Conservation (phyloP, 768 basidiomycete species). For the Russula griseocarnosa region DNA sequence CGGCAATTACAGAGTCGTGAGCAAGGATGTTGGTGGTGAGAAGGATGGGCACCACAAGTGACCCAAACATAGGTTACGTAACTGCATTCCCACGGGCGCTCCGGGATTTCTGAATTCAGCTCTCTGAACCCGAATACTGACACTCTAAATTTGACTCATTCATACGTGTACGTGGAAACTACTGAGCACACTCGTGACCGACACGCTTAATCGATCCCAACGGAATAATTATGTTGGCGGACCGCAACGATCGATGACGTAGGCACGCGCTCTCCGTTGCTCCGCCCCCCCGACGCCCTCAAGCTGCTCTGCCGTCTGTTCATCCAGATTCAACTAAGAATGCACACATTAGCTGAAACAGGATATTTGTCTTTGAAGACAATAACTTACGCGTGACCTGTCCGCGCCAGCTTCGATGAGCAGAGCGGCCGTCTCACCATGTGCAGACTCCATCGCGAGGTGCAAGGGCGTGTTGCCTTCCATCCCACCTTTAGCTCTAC, state of each 20-base stretch:
- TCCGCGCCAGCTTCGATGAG: slow-evolving; percentile 96
- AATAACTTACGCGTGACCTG: slow-evolving; percentile 67
- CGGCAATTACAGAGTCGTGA: slow-evolving; percentile 21
- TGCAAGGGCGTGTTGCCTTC: slow-evolving; percentile 93
- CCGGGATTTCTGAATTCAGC: no score
- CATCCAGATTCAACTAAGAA: slow-evolving; percentile 73
- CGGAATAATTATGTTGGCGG: neutral
- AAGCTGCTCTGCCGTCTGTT: slow-evolving; percentile 81
- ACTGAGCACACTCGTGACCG: neutral
- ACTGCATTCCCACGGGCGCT: slow-evolving; percentile 20
- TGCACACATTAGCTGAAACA: neutral
- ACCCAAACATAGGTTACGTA: slow-evolving; percentile 18
- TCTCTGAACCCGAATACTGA: no score
- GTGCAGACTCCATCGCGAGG: slow-evolving; percentile 94
- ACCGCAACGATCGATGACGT: slow-evolving; percentile 74
- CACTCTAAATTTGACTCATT: no score
- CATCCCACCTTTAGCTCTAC: neutral
- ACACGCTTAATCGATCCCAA: neutral
- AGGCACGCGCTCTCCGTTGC: slow-evolving; percentile 72
- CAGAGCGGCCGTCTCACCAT: slow-evolving; percentile 84
- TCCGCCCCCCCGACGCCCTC: slow-evolving; percentile 88
- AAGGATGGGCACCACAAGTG: neutral
- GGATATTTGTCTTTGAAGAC: slow-evolving; percentile 13
- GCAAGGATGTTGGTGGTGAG: slow-evolving; percentile 19
- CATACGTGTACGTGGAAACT: no score